These are phyloP conservation scores for Salix udensis DNA, from an alignment of 345 rosid genomes.

Conservation along the genomic window DNA sequence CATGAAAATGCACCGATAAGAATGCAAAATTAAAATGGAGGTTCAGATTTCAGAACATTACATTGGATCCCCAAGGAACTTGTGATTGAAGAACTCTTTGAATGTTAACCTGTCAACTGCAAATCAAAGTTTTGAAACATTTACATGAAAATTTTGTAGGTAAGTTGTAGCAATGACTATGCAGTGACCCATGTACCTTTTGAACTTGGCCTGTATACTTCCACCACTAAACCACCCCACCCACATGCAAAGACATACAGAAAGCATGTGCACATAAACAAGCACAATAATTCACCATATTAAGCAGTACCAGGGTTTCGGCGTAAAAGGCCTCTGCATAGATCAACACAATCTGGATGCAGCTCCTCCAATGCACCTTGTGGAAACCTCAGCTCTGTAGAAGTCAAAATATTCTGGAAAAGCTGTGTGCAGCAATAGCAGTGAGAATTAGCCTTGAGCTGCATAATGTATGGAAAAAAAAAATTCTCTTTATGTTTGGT, in stretches of 20 bases:
- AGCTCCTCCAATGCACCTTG: conserved; percentile 45
- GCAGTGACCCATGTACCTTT: not conserved
- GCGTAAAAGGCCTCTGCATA: conserved; percentile 66
- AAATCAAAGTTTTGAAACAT: conserved; percentile 16
- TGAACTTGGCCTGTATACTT: not conserved
- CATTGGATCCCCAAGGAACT: conserved; percentile 57
- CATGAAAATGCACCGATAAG: conserved; percentile 3
- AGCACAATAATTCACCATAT: not conserved
- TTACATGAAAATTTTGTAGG: not conserved
- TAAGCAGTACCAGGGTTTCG: conserved; percentile 54
- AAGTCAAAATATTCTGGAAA: conserved; percentile 64
- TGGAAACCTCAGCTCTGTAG: conserved; percentile 70
- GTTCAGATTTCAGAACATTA: conserved; percentile 20
- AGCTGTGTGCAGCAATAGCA: conserved; percentile 46
- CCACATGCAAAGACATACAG: not conserved
- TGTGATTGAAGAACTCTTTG: conserved; percentile 71
- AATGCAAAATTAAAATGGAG: not conserved
- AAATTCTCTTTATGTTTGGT: not conserved
- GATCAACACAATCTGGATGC: conserved; percentile 71
- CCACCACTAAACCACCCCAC: not conserved
- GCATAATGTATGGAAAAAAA: not conserved
- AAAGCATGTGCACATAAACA: not conserved
- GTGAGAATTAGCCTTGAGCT: not conserved
- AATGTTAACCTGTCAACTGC: conserved; percentile 69
- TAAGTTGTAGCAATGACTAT: not conserved